phyloP scores from a whole-genome alignment of 768 basidiomycete genomes.

The Lyophyllum shimeji region DNA sequence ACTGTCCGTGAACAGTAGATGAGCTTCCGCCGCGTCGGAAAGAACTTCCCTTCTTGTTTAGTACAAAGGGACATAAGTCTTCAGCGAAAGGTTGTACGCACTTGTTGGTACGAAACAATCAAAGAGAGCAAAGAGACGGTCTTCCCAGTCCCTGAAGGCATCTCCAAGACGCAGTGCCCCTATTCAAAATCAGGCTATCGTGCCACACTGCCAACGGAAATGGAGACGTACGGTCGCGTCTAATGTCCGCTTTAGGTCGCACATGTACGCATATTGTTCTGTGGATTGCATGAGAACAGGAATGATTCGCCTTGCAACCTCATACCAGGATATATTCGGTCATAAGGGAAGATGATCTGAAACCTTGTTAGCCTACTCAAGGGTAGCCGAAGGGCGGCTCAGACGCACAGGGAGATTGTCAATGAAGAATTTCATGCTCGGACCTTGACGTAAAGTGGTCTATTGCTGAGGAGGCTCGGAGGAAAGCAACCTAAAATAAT shows the following conservation, averaged over 20 bases:
- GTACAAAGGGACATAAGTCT: not conserved
- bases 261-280: slow-evolving; percentile 99
- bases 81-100: slow-evolving; percentile 26
- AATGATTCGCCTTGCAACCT: slow-evolving; percentile 4
- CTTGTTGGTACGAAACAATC: slow-evolving; percentile 98
- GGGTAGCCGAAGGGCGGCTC: not conserved
- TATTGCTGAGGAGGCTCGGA: no score
- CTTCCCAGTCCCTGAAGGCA: slow-evolving; percentile 99
- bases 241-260: slow-evolving; percentile 93
- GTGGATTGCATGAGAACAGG: slow-evolving; percentile 10
- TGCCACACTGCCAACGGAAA: not conserved
- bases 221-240: slow-evolving; percentile 74
- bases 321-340: slow-evolving; percentile 93
- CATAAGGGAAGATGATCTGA: slow-evolving; percentile 91
- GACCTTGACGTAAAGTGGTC: not conserved
- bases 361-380: slow-evolving; percentile 7
- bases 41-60: slow-evolving; percentile 56
- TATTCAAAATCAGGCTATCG: slow-evolving; percentile 26
- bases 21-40: slow-evolving; percentile 89
- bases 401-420: slow-evolving; percentile 72
- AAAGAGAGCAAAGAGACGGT: slow-evolving; percentile 94
- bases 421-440: slow-evolving; percentile 76
- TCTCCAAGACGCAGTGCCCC: slow-evolving; percentile 99
- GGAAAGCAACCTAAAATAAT: not conserved
- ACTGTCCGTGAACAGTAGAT: slow-evolving; percentile 99